Percentiles rank a stretch among this genome's conserved stretches.
Evolutionary conservation across 2,329 filamentous ascomycete species (phyloP).

Genomic region (Phaeophleospora eucalypticola): DNA sequence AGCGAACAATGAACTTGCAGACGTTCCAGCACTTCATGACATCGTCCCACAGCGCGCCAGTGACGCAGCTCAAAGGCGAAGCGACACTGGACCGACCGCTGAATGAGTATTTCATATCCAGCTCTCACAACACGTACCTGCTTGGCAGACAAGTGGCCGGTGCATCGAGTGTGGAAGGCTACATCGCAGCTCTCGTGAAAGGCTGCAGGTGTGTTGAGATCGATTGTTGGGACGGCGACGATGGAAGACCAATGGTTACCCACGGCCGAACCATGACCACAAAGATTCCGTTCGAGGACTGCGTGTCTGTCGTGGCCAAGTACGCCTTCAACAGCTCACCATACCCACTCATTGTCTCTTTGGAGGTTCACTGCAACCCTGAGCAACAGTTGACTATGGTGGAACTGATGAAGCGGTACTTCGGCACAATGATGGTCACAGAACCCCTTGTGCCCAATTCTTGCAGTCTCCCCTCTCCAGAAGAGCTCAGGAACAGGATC

Average conservation of each 20-base stretch:
- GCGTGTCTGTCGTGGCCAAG: conserved; percentile 87
- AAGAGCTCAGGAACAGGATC: conserved; percentile 77
- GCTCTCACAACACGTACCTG: conserved; percentile 97
- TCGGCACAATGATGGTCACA: conserved; percentile 73
- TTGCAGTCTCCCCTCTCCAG: conserved; percentile 73
- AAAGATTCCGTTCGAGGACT: conserved; percentile 83
- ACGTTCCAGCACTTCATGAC: conserved; percentile 74
- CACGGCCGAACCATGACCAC: conserved; percentile 88
- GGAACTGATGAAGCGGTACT: conserved; percentile 78
- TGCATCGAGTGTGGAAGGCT: conserved; percentile 88
- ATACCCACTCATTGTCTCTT: conserved; percentile 88
- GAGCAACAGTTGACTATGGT: conserved; percentile 85
- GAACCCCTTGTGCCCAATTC: conserved; percentile 67
- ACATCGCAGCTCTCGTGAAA: conserved; percentile 80
- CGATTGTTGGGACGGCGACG: conserved; percentile 93
- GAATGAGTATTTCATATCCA: conserved; percentile 97
- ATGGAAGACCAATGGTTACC: conserved; percentile 82
- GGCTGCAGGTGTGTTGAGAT: conserved; percentile 96
- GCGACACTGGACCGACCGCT: conserved; percentile 70
- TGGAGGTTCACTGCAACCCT: conserved; percentile 88
- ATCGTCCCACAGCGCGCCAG: conserved; percentile 47
- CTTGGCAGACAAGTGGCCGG: conserved; percentile 85
- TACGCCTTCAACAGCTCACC: conserved; percentile 86
- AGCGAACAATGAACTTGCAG: conserved; percentile 66
- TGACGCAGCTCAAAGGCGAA: conserved; percentile 23